A percentile compares a stretch with the other conserved stretches of the same genome.
phyloP scores from a whole-genome alignment of 805 yeast genomes.

The Brettanomyces nanus region DNA sequence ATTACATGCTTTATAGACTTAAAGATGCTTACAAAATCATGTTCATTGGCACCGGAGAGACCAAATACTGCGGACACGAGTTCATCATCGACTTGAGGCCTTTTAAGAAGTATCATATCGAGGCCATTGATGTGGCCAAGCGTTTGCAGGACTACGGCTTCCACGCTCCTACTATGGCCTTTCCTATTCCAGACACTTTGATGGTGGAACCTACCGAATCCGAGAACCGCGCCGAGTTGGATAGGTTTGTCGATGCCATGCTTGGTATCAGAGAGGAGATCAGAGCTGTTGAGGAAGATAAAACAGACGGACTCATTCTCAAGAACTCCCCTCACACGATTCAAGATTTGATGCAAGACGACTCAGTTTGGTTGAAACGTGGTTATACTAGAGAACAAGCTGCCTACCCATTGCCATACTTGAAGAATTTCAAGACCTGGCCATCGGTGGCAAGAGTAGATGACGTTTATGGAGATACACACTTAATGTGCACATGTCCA shows the following conservation, averaged over 20 bases:
- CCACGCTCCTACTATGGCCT: conserved; percentile 98
- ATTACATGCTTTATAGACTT: conserved; percentile 83
- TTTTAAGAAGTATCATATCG: conserved; percentile 71
- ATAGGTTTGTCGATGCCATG: conserved; percentile 84
- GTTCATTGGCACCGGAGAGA: conserved; percentile 45
- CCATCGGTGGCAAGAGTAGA: conserved; percentile 90
- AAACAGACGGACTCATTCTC: conserved; percentile 58
- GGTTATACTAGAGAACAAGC: conserved; percentile 92
- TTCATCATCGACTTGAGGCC: conserved; percentile 88
- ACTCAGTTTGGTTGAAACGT: conserved; percentile 69
- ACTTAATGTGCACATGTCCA: conserved; percentile 90
- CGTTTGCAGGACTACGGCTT: conserved; percentile 96
- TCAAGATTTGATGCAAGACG: conserved; percentile 61
- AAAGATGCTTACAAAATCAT: conserved; percentile 65
- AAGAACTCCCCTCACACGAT: conserved; percentile 91
- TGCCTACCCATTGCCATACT: conserved; percentile 78
- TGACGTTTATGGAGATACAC: conserved; percentile 90
- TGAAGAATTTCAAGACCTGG: conserved; percentile 81
- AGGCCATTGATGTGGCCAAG: conserved; percentile 95
- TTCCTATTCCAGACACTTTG: conserved; percentile 95
- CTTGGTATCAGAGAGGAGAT: conserved; percentile 79
- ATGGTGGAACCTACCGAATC: conserved; percentile 99
- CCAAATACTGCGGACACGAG: conserved; percentile 90
- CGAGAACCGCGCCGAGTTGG: conserved; percentile 80
- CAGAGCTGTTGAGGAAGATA: conserved; percentile 57